Base-by-base conservation (phyloP, 2,329 filamentous ascomycete genomes). In the Hymenoscyphus fructigenus region DNA sequence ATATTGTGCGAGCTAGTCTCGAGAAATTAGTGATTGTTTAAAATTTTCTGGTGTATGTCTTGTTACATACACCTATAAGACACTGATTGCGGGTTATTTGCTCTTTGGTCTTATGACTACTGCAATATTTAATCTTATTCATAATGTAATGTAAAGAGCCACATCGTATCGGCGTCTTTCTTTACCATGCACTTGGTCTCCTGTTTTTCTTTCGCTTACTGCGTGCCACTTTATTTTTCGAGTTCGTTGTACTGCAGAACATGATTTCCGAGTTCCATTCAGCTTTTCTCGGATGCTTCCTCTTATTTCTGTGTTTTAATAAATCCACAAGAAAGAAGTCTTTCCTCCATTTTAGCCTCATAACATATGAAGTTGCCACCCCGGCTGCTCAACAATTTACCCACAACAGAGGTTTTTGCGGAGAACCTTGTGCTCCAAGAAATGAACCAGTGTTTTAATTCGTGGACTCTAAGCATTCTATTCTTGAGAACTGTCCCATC, bases 371-470 rank as follows among this genome's bases (percentile, higher is more conserved):
- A 20, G 15, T 28, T 38, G 10, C 47, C 17, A 34, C 32, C 12
- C 32, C 44, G 44, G 59, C 59, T 56, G 59, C 59, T 26, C 17
- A 41, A 23, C 29, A 36, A 55, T 61, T 60, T 60, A 60, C n/a
- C 59, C 59, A 60, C 59, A 29, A 12, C 26, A 38, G 28, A 23
- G 14, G 6, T 9, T 38, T 55, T 55, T 56, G 47, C 59, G 59
- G 59, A 61, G 59, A 61, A 61, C 59, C 59, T 56, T 55, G 47
- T 20, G n/a, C 6, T n/a, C 38, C 44, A 38, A 61, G 38, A 56
- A 10, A 2, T 17, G 9, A 6, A 41, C 6, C 20, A 55, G 12
- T 55, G 5, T 55, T 36, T 9, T 28, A 3, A 36, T 56, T 61
- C 47, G 59, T 61, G 29, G 47, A 59, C 23, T 41, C 23, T 20